phyloP scores from a whole-genome alignment of 208 protist genomes.

The Herpetomonas muscarum region DNA sequence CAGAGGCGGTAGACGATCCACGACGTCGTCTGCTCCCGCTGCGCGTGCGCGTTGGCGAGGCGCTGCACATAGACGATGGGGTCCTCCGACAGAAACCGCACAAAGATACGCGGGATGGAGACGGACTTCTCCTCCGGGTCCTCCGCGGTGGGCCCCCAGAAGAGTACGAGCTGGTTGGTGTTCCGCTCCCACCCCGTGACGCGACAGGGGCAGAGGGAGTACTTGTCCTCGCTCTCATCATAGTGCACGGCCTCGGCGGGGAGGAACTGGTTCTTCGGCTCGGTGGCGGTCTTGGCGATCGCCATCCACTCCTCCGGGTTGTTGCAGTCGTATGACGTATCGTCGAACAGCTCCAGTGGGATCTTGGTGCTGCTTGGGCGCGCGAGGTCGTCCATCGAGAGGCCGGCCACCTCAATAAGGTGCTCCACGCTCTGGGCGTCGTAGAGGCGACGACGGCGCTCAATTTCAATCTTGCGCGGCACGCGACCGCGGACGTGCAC shows the following conservation, averaged over 20 bases:
- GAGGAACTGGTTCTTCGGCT: conserved; percentile 57
- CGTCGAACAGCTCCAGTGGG: conserved; percentile 94
- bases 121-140: conserved; percentile 12
- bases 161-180: conserved; percentile 63
- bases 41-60: conserved; percentile 69
- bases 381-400: conserved; percentile 62
- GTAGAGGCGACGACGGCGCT: conserved; percentile 91
- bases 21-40: conserved; percentile 81
- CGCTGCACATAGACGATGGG: conserved; percentile 87
- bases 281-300: conserved; percentile 50
- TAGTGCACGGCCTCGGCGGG: conserved; percentile 77
- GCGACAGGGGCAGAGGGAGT: conserved; percentile 70
- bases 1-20: conserved; percentile 91
- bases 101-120: conserved; percentile 78
- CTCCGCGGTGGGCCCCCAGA: conserved; percentile 49
- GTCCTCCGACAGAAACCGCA: conserved; percentile 87
- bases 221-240: conserved; percentile 25
- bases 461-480: conserved; percentile 94
- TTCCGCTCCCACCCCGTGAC: conserved; percentile 75
- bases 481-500: conserved; percentile 80
- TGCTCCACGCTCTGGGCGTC: conserved; percentile 74
- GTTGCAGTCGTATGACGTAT: conserved; percentile 93
- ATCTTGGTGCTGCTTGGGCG: conserved; percentile 61
- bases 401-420: conserved; percentile 72
- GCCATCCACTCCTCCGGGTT: conserved; percentile 91